A percentile compares a stretch with the other conserved stretches of the same genome.
These are phyloP conservation scores for Vachellia collinsii DNA, from an alignment of 306 rosid species.

Conservation along the genomic window DNA sequence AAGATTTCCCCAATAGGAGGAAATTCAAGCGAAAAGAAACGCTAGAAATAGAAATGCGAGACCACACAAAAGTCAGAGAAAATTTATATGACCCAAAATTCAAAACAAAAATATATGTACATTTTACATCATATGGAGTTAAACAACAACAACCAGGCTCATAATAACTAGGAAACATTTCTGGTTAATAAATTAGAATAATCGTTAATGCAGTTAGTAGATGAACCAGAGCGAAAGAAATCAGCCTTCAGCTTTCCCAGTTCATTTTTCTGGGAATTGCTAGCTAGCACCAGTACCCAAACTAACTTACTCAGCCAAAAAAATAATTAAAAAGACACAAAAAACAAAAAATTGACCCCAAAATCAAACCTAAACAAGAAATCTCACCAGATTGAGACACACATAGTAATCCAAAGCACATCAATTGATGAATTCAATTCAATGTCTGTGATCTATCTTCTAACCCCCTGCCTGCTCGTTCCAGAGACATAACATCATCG, in stretches of 20 bases:
- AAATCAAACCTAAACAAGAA: not conserved
- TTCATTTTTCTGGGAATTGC: not conserved
- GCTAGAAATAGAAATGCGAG: too few species aligned
- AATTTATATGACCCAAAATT: too few species aligned
- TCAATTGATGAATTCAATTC: not conserved
- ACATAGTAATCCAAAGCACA: not conserved
- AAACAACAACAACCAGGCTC: not conserved
- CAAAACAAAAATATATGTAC: too few species aligned
- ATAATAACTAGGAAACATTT: not conserved
- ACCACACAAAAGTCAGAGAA: too few species aligned
- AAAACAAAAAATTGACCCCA: not conserved
- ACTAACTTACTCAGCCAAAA: not conserved
- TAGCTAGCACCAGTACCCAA: not conserved
- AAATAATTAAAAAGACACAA: not conserved
- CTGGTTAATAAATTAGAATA: not conserved
- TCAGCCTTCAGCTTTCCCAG: not conserved
- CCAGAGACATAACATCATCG: not conserved
- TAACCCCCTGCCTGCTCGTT: too few species aligned
- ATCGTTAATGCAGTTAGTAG: conserved; percentile 16
- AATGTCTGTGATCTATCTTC: too few species aligned
- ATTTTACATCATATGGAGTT: too few species aligned
- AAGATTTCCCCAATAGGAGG: too few species aligned
- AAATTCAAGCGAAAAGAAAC: too few species aligned
- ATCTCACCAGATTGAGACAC: not conserved
- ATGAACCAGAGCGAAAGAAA: not conserved